phyloP scores from a whole-genome alignment of 257 asterid species.

The Mitragyna speciosa region DNA sequence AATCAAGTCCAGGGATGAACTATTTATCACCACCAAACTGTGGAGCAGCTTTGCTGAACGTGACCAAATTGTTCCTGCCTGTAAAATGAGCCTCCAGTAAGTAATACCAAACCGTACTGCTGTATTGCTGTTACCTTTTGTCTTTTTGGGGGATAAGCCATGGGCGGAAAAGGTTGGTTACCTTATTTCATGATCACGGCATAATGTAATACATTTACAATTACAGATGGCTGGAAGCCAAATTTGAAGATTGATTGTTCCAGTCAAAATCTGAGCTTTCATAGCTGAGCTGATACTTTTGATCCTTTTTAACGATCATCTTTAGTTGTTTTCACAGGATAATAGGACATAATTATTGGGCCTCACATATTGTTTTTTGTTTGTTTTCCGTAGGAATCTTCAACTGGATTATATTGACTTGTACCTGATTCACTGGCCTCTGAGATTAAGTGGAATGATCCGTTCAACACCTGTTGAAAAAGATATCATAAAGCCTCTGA shows the following conservation, averaged over 20 bases:
- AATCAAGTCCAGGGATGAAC: slow-evolving; percentile 47
- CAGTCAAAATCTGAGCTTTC: not conserved
- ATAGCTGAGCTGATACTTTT: not conserved
- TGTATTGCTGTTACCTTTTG: not conserved
- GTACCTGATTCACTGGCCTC: slow-evolving; percentile 55
- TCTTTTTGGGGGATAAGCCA: too few relatives aligned
- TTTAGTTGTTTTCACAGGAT: not conserved
- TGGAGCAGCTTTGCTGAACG: slow-evolving; percentile 53
- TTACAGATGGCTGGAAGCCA: not conserved
- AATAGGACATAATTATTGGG: too few relatives aligned
- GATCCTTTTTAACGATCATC: too few relatives aligned
- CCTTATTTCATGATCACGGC: too few relatives aligned
- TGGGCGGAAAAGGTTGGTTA: too few relatives aligned
- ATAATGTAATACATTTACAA: too few relatives aligned
- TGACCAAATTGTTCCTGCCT: slow-evolving; percentile 51
- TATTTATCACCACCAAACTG: slow-evolving; percentile 65
- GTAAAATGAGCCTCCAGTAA: slow-evolving; percentile 55
- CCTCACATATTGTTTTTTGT: not conserved
- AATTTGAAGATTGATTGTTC: not conserved
- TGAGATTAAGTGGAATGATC: slow-evolving; percentile 39
- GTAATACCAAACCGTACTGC: not conserved
- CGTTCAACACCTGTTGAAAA: slow-evolving; percentile 22
- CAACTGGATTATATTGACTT: slow-evolving; percentile 59
- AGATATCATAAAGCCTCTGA: slow-evolving; percentile 37
- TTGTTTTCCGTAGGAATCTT: slow-evolving; percentile 36